Conservation (phyloP, 176 grass and related monocot genomes). For the Tuctoria greenei region DNA sequence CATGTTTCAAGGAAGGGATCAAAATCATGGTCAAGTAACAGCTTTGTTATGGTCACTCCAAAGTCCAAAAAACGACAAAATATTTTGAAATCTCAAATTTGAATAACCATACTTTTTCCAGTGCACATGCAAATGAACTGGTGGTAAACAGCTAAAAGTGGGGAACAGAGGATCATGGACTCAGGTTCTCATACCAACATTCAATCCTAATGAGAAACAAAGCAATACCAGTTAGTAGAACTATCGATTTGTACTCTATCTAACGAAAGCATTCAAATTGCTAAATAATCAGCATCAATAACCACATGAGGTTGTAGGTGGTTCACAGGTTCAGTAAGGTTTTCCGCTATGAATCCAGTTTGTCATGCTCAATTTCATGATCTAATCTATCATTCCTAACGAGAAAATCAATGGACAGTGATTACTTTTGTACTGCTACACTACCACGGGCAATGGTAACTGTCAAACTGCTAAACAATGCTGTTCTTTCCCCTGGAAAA, state of each 20-base stretch:
- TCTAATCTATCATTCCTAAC: not conserved
- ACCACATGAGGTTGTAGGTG: not conserved
- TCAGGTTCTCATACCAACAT: not conserved
- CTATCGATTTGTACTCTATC: not conserved
- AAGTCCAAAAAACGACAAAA: not conserved
- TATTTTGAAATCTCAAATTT: not conserved
- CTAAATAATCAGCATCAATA: not conserved
- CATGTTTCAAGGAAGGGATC: not conserved
- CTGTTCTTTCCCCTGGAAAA: slow-evolving; percentile 7
- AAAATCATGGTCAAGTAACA: not conserved
- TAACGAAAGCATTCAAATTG: slow-evolving; percentile 1
- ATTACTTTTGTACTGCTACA: not conserved
- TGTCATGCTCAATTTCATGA: not conserved
- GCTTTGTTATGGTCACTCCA: not conserved
- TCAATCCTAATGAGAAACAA: slow-evolving; percentile 9
- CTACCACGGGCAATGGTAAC: not conserved
- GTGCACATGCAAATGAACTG: not conserved
- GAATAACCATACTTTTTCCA: not conserved
- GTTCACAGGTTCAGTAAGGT: not conserved
- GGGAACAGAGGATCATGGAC: not conserved
- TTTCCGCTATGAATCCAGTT: not conserved
- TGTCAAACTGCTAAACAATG: not conserved
- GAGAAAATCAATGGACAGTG: not conserved
- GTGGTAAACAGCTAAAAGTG: not conserved
- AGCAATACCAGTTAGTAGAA: not conserved